Evolutionary conservation across 2,329 filamentous ascomycete genomes (phyloP).

Genomic region (Zymoseptoria tritici): DNA sequence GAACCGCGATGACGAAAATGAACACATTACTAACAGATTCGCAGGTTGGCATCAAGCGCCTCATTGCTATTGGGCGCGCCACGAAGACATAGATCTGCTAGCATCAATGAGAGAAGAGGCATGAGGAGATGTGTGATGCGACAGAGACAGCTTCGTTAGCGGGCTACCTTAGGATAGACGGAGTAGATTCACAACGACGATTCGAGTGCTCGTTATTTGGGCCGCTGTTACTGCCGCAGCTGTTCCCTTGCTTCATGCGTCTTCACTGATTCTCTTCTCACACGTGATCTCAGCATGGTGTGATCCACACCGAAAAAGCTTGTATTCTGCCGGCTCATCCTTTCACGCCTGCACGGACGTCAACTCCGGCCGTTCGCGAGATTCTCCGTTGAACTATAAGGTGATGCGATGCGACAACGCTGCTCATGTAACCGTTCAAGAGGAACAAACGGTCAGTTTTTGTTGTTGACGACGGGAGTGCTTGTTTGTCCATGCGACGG

Average conservation of each 20-base stretch:
- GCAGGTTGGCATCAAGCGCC: conserved; percentile 33
- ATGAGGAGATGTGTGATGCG: not conserved
- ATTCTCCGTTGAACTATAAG: not conserved
- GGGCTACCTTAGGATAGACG: not conserved
- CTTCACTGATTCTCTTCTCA: not conserved
- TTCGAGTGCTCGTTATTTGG: not conserved
- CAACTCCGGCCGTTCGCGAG: not conserved
- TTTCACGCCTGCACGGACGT: not conserved
- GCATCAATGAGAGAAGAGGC: not conserved
- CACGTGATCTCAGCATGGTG: not conserved
- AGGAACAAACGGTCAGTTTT: not conserved
- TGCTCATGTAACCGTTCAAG: not conserved
- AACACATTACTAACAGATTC: conserved; percentile 4
- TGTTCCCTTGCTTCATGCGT: not conserved
- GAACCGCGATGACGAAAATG: not conserved
- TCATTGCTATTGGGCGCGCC: conserved; percentile 34
- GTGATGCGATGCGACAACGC: not conserved
- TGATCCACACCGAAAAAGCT: not conserved
- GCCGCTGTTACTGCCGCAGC: not conserved
- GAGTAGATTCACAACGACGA: not conserved
- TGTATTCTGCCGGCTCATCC: not conserved
- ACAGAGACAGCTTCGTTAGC: not conserved
- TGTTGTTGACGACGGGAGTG: not conserved
- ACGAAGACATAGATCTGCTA: conserved; percentile 18
- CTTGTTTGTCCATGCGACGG: not conserved